Evolutionary conservation across 441 rosid species (phyloP).

Genomic region (Arabidopsis hybrid): DNA sequence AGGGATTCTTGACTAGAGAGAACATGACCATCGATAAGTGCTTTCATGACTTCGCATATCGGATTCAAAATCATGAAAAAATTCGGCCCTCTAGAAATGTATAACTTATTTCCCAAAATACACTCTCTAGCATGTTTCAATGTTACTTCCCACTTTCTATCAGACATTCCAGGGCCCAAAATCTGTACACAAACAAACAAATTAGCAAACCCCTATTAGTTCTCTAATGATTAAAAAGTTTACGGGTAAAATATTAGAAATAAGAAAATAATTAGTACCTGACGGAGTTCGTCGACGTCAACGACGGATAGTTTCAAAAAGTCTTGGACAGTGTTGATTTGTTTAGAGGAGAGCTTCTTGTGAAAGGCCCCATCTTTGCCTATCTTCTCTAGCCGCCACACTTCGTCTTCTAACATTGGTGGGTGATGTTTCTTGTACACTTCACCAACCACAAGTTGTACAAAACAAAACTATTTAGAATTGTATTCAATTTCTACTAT

Average conservation of each 20-base stretch:
- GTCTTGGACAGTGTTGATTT: constrained; percentile 73
- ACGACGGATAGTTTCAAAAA: constrained; percentile 71
- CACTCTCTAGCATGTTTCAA: constrained; percentile 84
- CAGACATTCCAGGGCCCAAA: constrained; percentile 79
- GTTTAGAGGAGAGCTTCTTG: constrained; percentile 56
- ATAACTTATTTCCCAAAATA: constrained; percentile 62
- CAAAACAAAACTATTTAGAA: constrained; percentile 8
- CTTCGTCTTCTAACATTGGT: constrained; percentile 79
- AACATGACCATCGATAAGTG: constrained; percentile 49
- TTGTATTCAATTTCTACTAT: constrained; percentile 9
- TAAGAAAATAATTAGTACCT: constrained; percentile 41
- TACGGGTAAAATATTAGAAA: not conserved
- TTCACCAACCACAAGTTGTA: constrained; percentile 41
- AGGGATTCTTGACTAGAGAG: constrained; percentile 48
- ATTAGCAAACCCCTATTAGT: constrained; percentile 8
- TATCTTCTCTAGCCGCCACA: constrained; percentile 92
- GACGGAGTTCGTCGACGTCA: constrained; percentile 59
- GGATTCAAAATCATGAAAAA: constrained; percentile 62
- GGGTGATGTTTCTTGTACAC: constrained; percentile 97
- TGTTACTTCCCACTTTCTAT: constrained; percentile 81
- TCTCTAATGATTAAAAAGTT: not conserved
- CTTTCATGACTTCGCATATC: constrained; percentile 68
- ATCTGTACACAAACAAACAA: constrained; percentile 51
- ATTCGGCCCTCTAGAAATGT: constrained; percentile 47
- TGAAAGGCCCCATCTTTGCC: constrained; percentile 91